Percentiles rank a stretch among this genome's conserved stretches.
Evolutionary conservation across 2,329 filamentous ascomycete genomes (phyloP).

Genomic region (Sporothrix schenckii): DNA sequence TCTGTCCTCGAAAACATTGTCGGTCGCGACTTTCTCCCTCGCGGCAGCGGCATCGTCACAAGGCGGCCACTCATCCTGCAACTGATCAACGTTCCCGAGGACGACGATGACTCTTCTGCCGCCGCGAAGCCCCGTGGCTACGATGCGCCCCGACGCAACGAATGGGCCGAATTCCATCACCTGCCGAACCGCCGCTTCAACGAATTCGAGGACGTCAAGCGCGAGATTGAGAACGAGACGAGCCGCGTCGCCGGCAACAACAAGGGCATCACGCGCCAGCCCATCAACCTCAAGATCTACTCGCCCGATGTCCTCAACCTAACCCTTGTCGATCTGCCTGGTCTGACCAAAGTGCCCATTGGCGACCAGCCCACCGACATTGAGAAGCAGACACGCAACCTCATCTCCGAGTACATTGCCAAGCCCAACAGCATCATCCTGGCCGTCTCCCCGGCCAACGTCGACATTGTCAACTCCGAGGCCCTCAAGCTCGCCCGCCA

Average conservation of each 20-base stretch:
- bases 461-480: conserved; percentile 97
- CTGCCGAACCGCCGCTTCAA: conserved; percentile 96
- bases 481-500: conserved; percentile 94
- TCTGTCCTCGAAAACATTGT: conserved; percentile 99
- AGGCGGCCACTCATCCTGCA: conserved; percentile 92
- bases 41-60: conserved; percentile 95
- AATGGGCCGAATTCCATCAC: conserved; percentile 96
- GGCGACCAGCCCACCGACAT: conserved; percentile 42
- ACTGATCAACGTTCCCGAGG: conserved; percentile 92
- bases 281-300: conserved; percentile 98
- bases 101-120: conserved; percentile 62
- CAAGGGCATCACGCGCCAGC: conserved; percentile 91
- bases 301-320: conserved; percentile 97
- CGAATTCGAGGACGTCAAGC: conserved; percentile 97
- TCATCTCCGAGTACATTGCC: conserved; percentile 98
- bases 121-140: conserved; percentile 61
- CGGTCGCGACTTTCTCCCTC: conserved; percentile 92
- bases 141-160: conserved; percentile 65
- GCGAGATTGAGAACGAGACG: conserved; percentile 96
- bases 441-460: conserved; percentile 94
- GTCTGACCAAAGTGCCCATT: conserved; percentile 74
- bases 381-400: conserved; percentile 83
- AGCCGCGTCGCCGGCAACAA: conserved; percentile 96
- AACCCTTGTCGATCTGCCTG: conserved; percentile 93
- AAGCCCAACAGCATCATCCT: conserved; percentile 98